Base-by-base conservation (phyloP, 768 basidiomycete genomes). In the Leccinum uliginosum region DNA sequence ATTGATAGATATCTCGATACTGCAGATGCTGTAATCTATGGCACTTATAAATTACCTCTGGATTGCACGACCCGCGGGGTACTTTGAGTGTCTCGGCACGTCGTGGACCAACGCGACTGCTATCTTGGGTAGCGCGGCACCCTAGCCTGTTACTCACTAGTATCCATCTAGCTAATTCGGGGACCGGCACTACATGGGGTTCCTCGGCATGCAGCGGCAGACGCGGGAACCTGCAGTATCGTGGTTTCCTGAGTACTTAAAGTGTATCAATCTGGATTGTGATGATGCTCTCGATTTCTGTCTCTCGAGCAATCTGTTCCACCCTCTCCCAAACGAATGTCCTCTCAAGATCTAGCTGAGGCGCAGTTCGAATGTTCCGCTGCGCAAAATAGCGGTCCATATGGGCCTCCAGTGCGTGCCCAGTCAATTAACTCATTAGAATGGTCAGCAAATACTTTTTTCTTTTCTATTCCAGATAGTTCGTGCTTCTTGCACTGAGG, bases 201-300 rank as follows among this genome's bases (percentile, higher is more conserved):
- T 58, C 27, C 40, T 60, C 64, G 61, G 64, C 61, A 62, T 3
- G 23, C 52, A 52, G 27, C 53, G 50, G 54, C 53, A 53, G 17
- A 44, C 17, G 27, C 38, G 49, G 58, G 26, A n/a, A 29, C 30
- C 34, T 34, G 38, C n/a, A 59, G 59, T 26, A 32, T 32, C 24
- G 35, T 29, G 45, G 46, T 32, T 61, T 58, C 54, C 54, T 34
- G 53, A 14, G 49, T 45, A 50, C 47, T 49, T 65, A 66, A 64
- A 62, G 35, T 57, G 59, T 51, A 55, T 48, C 34, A 35, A 58
- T 38, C 17, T 38, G 44, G 32, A 43, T 23, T 34, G 44, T 53
- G 59, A 54, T 47, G 7, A 10, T 50, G 52, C 38, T 38, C 38
- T 15, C 30, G 14, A 45, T 43, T 45, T 32, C 44, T 32, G 29